Evolutionary conservation across 1,284 basidiomycete genomes (phyloP).

Genomic region (Sphagnurus paluster): DNA sequence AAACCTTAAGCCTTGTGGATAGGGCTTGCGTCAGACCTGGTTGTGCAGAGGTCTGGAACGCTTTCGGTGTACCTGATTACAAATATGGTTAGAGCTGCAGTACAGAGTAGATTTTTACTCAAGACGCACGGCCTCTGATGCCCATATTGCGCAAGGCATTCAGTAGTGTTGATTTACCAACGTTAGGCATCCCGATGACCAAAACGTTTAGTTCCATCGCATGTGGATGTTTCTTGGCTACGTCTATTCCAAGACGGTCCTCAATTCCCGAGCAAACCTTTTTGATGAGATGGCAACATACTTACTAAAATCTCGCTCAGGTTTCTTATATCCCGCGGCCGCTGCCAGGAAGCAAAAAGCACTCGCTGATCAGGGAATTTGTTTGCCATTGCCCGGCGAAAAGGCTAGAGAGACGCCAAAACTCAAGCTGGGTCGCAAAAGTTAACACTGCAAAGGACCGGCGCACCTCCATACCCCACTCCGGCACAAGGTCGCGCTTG

Average conservation of each 20-base stretch:
- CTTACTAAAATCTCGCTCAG: conserved; percentile 70
- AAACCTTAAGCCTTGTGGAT: conserved; percentile 82
- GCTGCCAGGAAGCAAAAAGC: conserved; percentile 72
- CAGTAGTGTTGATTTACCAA: conserved; percentile 94
- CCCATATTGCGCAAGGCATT: conserved; percentile 92
- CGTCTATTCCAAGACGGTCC: conserved; percentile 42
- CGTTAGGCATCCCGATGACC: conserved; percentile 98
- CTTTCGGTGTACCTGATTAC: conserved; percentile 62
- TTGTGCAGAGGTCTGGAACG: conserved; percentile 85
- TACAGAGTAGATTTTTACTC: background rate
- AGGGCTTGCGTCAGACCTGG: conserved; percentile 87
- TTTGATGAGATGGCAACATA: conserved; percentile 43
- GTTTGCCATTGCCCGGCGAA: conserved; percentile 63
- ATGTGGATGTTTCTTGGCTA: conserved; percentile 67
- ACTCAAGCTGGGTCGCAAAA: conserved; percentile 16
- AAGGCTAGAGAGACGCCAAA: conserved; percentile 50
- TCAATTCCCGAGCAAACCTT: conserved; percentile 6
- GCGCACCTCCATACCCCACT: conserved; percentile 80
- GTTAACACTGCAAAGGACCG: conserved; percentile 2
- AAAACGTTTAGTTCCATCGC: conserved; percentile 81
- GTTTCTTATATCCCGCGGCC: conserved; percentile 59
- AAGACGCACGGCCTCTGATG: conserved; percentile 75
- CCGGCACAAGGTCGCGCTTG: conserved; percentile 89
- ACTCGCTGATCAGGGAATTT: conserved; percentile 68
- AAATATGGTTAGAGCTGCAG: conserved; percentile 6